Evolutionary conservation across 108 stramenopile genomes (phyloP).

Genomic region (Bacterosira constricta): DNA sequence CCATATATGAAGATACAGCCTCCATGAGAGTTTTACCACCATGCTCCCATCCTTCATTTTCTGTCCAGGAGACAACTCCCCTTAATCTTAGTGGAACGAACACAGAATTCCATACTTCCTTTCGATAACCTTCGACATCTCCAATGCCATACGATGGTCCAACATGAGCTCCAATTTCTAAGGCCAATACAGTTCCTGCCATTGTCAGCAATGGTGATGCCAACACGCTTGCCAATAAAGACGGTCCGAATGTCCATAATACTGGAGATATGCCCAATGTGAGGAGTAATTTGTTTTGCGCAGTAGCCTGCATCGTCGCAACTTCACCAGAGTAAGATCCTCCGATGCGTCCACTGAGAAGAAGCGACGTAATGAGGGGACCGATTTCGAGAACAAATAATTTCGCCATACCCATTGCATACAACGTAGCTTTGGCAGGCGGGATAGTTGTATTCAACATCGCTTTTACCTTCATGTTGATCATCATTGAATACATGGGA

Average conservation of each 20-base stretch:
- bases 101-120: constrained; percentile 50
- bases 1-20: constrained; percentile 31
- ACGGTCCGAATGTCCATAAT: constrained; percentile 68
- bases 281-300: constrained; percentile 70
- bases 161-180: constrained; percentile 65
- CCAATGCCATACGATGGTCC: constrained; percentile 76
- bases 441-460: constrained; percentile 73
- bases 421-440: constrained; percentile 73
- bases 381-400: constrained; percentile 84
- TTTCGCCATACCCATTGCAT: constrained; percentile 81
- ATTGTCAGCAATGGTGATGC: constrained; percentile 76
- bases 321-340: constrained; percentile 82
- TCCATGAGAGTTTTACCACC: constrained; percentile 27
- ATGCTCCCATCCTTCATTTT: constrained; percentile 35
- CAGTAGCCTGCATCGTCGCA: constrained; percentile 79
- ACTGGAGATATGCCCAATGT: constrained; percentile 72
- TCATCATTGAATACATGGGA: constrained; percentile 65
- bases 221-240: constrained; percentile 67
- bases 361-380: constrained; percentile 73
- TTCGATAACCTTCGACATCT: constrained; percentile 37
- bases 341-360: constrained; percentile 81
- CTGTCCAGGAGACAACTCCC: constrained; percentile 29
- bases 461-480: constrained; percentile 65
- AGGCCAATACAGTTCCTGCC: constrained; percentile 63
- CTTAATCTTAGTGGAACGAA: constrained; percentile 59